Percentiles rank a stretch among this genome's conserved stretches.
These are phyloP conservation scores for Oryza officinalis DNA, from an alignment of 176 grass and related monocot genomes.

Conservation along the genomic window DNA sequence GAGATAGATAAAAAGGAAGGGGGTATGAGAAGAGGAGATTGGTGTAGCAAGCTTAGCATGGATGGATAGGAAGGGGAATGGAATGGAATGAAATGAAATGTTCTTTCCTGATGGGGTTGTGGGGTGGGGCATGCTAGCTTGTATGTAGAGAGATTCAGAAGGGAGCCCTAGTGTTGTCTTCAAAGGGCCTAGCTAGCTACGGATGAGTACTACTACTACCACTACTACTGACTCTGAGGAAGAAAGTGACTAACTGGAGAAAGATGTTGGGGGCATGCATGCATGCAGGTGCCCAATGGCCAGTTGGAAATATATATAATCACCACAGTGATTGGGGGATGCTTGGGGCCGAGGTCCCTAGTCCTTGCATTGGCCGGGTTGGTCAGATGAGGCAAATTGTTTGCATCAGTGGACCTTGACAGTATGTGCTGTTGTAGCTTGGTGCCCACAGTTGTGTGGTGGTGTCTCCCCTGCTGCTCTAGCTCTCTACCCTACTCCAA, in stretches of 20 bases:
- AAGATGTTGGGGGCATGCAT: slow-evolving; percentile 45
- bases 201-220: slow-evolving; percentile 15
- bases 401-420: slow-evolving; percentile 4
- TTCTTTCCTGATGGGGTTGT: not conserved
- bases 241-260: slow-evolving; percentile 71
- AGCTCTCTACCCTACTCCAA: not conserved
- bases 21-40: not conserved
- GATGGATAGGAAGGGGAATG: not conserved
- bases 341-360: not conserved
- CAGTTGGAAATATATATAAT: slow-evolving; percentile 36
- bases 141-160: not conserved
- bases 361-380: not conserved
- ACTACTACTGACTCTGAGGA: slow-evolving; percentile 13
- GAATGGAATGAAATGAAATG: not conserved
- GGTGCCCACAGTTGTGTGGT: slow-evolving; percentile 26
- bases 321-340: slow-evolving; percentile 47
- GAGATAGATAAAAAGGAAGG: not conserved
- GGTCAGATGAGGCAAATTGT: slow-evolving; percentile 46
- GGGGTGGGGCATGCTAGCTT: slow-evolving; percentile 4
- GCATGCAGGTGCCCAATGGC: slow-evolving; percentile 39
- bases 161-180: slow-evolving; percentile 33
- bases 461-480: not conserved
- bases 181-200: slow-evolving; percentile 38
- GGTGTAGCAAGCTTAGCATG: not conserved
- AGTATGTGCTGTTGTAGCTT: not conserved